Evolutionary conservation across 1,284 basidiomycete genomes (phyloP), one percentile per base, ranked within the genome.

Genomic region (Inonotus obliquus): DNA sequence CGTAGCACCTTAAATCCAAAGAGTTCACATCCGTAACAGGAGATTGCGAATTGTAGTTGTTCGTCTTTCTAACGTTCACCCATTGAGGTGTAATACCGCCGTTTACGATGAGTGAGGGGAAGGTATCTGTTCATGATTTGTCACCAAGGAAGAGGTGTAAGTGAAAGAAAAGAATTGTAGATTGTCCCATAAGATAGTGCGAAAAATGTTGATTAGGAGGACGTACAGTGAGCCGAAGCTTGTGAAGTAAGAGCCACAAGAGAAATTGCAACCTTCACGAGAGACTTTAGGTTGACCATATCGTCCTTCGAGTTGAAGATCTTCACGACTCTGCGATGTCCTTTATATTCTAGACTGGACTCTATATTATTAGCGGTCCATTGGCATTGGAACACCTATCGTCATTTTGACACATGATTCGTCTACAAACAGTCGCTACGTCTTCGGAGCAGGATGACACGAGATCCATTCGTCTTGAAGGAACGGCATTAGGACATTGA

Each of bases 31-130:
- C 74, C 25, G 70, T 73, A 38, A 71, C 69, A 1, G 79, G 79
- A 44, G 68, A 67, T n/a, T 74, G 75, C 37, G 67, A 70, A 63
- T 78, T 72, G 67, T 69, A 78, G 69, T 81, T 80, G 67, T 79
- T 78, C 17, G 78, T 80, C 66, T 71, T 62, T 38, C 78, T 71
- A 60, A 80, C 75, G 63, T 80, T 74, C 10, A 67, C 65, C 77
- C 78, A 81, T 29, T 66, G 69, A 5, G 74, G 62, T 2, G 76
- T 77, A 6, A 68, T 69, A 6, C 63, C 63, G 10, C 77, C 78
- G 35, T 74, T 72, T 7, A 76, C 71, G 60, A 77, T 70, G 13
- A 79, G 72, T 23, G 72, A 72, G 1, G 77, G 75, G 68, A 78
- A 75, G 10, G 76, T 77, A 68, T 78, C 77, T 79, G 58, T 44